phyloP scores from a whole-genome alignment of 441 rosid species.

The Geranium incanum region DNA sequence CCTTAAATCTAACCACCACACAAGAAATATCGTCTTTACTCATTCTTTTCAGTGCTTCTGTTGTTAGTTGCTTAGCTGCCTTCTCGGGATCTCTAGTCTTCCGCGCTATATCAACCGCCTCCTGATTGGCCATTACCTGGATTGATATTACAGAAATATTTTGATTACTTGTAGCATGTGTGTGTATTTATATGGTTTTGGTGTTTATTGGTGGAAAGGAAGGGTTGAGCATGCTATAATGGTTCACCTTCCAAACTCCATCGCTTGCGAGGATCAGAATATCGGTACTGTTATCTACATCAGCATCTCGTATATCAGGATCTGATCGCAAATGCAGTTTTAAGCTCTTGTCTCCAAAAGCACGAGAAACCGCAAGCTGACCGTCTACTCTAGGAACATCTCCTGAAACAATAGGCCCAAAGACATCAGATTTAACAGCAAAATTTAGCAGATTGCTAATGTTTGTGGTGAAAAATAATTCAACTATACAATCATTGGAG shows the following conservation, averaged over 20 bases:
- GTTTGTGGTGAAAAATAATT: not conserved
- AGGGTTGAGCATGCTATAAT: constrained; percentile 1
- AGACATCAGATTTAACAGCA: constrained; percentile 10
- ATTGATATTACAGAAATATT: constrained; percentile 15
- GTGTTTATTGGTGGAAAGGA: not conserved
- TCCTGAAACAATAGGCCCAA: constrained; percentile 36
- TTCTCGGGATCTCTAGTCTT: constrained; percentile 64
- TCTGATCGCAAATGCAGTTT: constrained; percentile 85
- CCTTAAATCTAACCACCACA: constrained; percentile 64
- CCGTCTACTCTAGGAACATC: constrained; percentile 94
- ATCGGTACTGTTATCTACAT: constrained; percentile 40
- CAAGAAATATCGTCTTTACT: constrained; percentile 92
- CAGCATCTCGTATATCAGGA: constrained; percentile 50
- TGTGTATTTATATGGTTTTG: not conserved
- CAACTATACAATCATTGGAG: no score
- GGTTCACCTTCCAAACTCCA: constrained; percentile 87
- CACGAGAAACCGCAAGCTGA: constrained; percentile 91
- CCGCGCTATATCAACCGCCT: constrained; percentile 75
- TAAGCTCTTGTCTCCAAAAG: constrained; percentile 87
- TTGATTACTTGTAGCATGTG: not conserved
- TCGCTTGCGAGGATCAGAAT: constrained; percentile 77
- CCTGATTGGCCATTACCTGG: constrained; percentile 85
- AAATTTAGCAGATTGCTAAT: constrained; percentile 7
- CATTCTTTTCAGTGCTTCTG: constrained; percentile 69
- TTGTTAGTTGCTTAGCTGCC: constrained; percentile 75